These are phyloP conservation scores for Colletotrichum melonis DNA, from an alignment of 2,329 filamentous ascomycete genomes.

Conservation along the genomic window DNA sequence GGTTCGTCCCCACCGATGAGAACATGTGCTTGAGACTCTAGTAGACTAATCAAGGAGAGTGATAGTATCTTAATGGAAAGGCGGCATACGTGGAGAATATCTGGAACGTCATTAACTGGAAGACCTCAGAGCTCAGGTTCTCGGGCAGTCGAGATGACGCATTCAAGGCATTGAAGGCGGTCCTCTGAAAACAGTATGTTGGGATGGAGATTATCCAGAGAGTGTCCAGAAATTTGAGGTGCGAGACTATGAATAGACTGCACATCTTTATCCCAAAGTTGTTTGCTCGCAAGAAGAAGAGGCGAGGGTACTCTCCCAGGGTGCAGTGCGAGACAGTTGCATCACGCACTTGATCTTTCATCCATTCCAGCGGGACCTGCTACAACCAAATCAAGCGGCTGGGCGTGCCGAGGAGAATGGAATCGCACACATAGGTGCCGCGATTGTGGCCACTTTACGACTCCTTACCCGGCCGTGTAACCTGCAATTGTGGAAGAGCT, in stretches of 20 bases:
- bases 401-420: not conserved
- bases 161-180: slow-evolving; percentile 57
- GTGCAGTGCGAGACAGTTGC: not conserved
- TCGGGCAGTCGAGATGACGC: slow-evolving; percentile 57
- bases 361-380: not conserved
- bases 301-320: no score
- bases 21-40: not conserved
- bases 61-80: slow-evolving; percentile 81
- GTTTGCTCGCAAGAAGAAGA: not conserved
- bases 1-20: slow-evolving; percentile 51
- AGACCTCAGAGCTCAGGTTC: slow-evolving; percentile 74
- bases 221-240: not conserved
- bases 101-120: slow-evolving; percentile 85
- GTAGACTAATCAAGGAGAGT: slow-evolving; percentile 37
- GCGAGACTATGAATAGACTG: not conserved
- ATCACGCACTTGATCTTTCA: not conserved
- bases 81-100: slow-evolving; percentile 80
- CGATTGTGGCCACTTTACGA: slow-evolving; percentile 4
- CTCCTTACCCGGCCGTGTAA: slow-evolving; percentile 7
- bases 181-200: slow-evolving; percentile 45
- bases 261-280: not conserved
- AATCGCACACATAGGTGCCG: not conserved
- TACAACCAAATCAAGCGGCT: slow-evolving; percentile 2
- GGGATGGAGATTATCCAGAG: not conserved
- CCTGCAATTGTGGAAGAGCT: not conserved